Evolutionary conservation across 202 grass and related monocot genomes (phyloP).

Genomic region (Panicum virgatum): DNA sequence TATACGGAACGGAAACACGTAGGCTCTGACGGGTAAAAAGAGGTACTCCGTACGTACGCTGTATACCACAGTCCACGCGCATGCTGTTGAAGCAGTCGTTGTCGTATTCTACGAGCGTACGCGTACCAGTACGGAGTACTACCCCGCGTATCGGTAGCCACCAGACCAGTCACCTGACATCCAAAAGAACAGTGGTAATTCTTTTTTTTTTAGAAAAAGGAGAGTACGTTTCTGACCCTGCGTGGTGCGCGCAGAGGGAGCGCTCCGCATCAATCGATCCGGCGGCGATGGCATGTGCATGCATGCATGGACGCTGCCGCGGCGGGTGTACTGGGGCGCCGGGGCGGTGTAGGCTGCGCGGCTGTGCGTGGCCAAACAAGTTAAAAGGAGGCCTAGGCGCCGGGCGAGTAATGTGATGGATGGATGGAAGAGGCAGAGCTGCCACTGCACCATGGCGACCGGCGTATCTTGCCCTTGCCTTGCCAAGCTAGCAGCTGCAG

Average conservation of each 20-base stretch:
- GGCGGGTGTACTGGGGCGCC: background rate
- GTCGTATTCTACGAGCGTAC: no score
- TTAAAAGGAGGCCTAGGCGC: conserved; percentile 14
- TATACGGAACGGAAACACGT: no score
- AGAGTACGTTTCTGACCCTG: background rate
- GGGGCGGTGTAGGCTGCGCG: conserved; percentile 1
- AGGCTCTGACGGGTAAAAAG: no score
- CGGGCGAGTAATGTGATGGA: background rate
- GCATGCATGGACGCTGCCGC: background rate
- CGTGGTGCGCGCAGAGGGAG: background rate
- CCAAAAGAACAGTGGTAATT: no score
- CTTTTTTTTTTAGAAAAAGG: no score
- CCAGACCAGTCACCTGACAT: no score
- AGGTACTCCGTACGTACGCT: no score
- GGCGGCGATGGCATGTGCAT: background rate
- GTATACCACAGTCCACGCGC: no score
- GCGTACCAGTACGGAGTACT: no score
- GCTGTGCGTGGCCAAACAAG: conserved; percentile 46
- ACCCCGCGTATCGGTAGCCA: no score
- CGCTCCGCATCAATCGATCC: background rate
- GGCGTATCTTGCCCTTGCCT: background rate
- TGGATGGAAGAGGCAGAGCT: background rate
- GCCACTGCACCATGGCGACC: background rate
- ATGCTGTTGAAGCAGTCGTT: no score
- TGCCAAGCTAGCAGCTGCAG: background rate